Conservation (phyloP, 2,329 filamentous ascomycete genomes). For the Diatrype stigma region DNA sequence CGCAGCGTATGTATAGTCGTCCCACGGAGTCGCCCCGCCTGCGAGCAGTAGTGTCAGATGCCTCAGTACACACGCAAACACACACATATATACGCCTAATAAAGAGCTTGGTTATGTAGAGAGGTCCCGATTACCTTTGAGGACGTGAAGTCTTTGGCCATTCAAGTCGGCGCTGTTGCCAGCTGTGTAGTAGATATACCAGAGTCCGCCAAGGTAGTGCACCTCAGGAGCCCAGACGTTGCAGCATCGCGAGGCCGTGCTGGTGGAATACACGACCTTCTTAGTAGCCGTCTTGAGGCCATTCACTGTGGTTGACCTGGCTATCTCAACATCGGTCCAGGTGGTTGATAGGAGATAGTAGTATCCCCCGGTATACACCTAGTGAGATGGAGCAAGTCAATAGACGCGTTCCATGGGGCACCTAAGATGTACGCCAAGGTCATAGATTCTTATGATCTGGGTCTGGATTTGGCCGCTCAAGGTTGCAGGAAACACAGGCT, state of each 20-base stretch:
- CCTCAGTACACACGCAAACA: no score
- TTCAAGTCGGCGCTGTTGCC: constrained; percentile 38
- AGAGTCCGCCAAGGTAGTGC: constrained; percentile 41
- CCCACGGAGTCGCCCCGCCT: constrained; percentile 50
- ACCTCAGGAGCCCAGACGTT: constrained; percentile 58
- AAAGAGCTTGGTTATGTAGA: not conserved
- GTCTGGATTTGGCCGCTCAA: no score
- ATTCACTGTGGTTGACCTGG: constrained; percentile 47
- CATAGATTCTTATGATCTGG: no score
- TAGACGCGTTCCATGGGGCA: no score
- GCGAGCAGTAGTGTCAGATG: no score
- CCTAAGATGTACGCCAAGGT: no score
- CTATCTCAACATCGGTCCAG: constrained; percentile 51
- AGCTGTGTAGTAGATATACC: constrained; percentile 52
- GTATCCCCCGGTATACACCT: constrained; percentile 32
- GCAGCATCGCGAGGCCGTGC: constrained; percentile 43
- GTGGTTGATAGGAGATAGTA: constrained; percentile 56
- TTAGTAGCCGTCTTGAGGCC: constrained; percentile 49
- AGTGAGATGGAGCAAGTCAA: not conserved
- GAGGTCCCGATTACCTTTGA: constrained; percentile 36
- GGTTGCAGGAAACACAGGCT: no score
- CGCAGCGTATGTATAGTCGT: constrained; percentile 44
- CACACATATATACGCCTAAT: not conserved
- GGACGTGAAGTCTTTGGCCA: constrained; percentile 47
- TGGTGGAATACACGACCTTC: constrained; percentile 47